Base-by-base conservation (phyloP, 129 eudicot genomes). In the Dittrichia graveolens region DNA sequence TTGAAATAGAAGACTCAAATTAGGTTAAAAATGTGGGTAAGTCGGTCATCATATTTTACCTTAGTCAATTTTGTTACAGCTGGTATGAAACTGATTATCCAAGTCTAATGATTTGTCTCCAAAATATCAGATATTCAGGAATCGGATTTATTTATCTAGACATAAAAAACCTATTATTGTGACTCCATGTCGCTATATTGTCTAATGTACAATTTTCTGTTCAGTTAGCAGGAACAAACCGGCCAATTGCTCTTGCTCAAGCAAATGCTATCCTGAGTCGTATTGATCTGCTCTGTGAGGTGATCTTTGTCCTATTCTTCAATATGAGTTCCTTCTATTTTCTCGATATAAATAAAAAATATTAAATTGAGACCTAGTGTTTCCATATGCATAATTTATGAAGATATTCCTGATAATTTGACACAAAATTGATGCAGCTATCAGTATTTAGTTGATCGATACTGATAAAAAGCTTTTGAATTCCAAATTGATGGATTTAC, bases 201-300 rank as follows among this genome's bases (percentile, higher is more conserved):
- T 60, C 82, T 49, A 65, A 63, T 69, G 55, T 69, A 48, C 37
- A 53, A 39, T 67, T 61, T 59, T 67, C 18, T 68, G n/a, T 82
- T 13, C 83, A 94, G 98, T 82, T 94, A 54, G 98, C 98, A 67
- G 98, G 98, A 73, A 81, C 89, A 18, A 90, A 94, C 78, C 86
- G 97, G n/a, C 98, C 95, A 63, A 80, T 94, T 84, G 98, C 98
- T 74, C 98, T 94, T 73, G 96, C 98, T 69, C 93, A 94, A 81
- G 96, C 98, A 37, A 94, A 94, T 88, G 96, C 98, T 80, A 73
- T 78, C 60, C 81, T 94, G 52, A 90, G 87, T 81, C 89, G 97
- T 67, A 94, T 94, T 71, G 93, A 90, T 86, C 97, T 94, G 58
- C 86, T 94, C 4, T 94, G 98, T 59, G 98, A 94, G 98, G 98